Evolutionary conservation across 306 rosid species (phyloP).

Genomic region (Lithocarpus polystachyus): DNA sequence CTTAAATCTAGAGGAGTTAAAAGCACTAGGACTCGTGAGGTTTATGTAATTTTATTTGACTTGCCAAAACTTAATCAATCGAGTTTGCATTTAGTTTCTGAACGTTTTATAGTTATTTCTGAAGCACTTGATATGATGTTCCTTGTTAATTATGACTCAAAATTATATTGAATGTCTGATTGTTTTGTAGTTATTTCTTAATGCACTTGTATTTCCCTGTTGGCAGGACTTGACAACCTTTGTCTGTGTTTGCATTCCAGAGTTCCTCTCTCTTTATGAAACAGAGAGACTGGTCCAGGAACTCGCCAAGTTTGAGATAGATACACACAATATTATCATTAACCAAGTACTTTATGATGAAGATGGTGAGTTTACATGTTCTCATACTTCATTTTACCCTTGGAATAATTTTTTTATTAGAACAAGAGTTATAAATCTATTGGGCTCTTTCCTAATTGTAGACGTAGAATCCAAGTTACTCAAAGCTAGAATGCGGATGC

Average conservation of each 20-base stretch:
- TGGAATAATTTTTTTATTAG: background rate
- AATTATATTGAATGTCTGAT: background rate
- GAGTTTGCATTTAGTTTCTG: background rate
- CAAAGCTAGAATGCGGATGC: constrained; percentile 98
- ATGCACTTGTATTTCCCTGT: constrained; percentile 22
- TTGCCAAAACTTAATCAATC: background rate
- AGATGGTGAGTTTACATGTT: constrained; percentile 56
- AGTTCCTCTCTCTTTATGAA: constrained; percentile 95
- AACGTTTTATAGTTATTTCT: background rate
- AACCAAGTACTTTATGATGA: constrained; percentile 89
- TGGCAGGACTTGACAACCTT: constrained; percentile 96
- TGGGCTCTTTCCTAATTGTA: constrained; percentile 23
- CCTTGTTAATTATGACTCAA: background rate
- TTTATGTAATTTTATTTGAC: background rate
- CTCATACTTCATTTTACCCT: background rate
- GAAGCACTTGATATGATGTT: background rate
- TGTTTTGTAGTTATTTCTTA: constrained; percentile 8
- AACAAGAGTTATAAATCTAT: background rate
- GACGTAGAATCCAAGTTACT: constrained; percentile 87
- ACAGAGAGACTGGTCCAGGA: constrained; percentile 99
- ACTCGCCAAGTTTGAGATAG: constrained; percentile 91
- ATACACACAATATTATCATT: constrained; percentile 93
- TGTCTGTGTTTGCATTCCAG: constrained; percentile 97
- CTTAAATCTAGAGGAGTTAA: background rate
- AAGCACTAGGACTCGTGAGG: background rate